Evolutionary conservation across 106 monocot species (phyloP).

Genomic region (Dendrobium catenatum): DNA sequence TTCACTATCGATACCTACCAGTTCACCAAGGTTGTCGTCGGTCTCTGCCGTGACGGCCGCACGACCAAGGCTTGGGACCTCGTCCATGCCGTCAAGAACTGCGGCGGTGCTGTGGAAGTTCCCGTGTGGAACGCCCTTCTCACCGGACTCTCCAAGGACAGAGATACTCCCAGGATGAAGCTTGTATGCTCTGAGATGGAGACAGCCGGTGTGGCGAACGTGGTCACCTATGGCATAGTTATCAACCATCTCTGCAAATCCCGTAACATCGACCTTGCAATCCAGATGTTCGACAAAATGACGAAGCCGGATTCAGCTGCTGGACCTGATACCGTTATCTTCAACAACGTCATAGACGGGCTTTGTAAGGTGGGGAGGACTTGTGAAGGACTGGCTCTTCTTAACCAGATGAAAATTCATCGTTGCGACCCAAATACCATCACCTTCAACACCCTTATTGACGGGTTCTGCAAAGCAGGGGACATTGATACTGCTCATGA

Average conservation of each 20-base stretch:
- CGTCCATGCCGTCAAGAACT: conserved; percentile 36
- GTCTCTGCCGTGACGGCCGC: conserved; percentile 26
- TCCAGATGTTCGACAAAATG: conserved; percentile 62
- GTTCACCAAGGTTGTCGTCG: conserved; percentile 29
- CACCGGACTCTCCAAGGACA: conserved; percentile 36
- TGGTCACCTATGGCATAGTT: conserved; percentile 45
- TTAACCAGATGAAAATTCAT: conserved; percentile 35
- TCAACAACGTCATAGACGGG: conserved; percentile 59
- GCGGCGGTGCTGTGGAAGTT: conserved; percentile 32
- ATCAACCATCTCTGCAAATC: conserved; percentile 62
- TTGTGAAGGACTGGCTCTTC: conserved; percentile 26
- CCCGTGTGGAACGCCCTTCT: conserved; percentile 49
- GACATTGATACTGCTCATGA: conserved; percentile 30
- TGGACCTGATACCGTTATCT: conserved; percentile 33
- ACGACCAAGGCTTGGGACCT: conserved; percentile 32
- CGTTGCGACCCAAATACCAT: conserved; percentile 31
- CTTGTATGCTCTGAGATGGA: conserved; percentile 51
- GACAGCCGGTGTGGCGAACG: conserved; percentile 20
- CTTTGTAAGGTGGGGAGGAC: conserved; percentile 61
- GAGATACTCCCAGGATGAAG: conserved; percentile 46
- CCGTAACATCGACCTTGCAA: conserved; percentile 34
- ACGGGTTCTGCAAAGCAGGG: conserved; percentile 60
- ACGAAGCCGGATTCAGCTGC: conserved; percentile 16
- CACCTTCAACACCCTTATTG: conserved; percentile 62
- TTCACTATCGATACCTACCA: conserved; percentile 25